These are phyloP conservation scores for Nicotiana sylvestris DNA, from an alignment of 257 asterid species.

Conservation along the genomic window DNA sequence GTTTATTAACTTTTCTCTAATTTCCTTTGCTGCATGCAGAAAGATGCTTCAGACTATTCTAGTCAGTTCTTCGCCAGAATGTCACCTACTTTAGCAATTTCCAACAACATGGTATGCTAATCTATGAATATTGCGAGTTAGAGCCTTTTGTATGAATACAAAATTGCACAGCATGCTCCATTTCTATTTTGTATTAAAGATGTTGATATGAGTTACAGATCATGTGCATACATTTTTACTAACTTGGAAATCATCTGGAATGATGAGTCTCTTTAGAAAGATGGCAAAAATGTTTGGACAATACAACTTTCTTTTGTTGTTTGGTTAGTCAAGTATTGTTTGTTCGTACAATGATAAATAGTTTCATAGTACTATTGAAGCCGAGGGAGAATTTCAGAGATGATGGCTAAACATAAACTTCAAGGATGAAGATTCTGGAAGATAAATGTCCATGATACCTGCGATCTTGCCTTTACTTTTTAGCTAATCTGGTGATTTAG, in stretches of 20 bases:
- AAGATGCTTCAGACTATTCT: conserved; percentile 43
- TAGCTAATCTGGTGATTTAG: background rate
- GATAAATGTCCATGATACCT: background rate
- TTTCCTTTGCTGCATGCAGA: conserved; percentile 33
- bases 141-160: background rate
- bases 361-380: background rate
- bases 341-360: background rate
- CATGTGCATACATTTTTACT: background rate
- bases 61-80: conserved; percentile 71
- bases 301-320: background rate
- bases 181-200: background rate
- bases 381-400: background rate
- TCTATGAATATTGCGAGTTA: background rate
- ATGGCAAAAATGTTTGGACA: background rate
- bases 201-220: background rate
- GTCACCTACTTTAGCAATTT: conserved; percentile 61
- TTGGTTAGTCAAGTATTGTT: background rate
- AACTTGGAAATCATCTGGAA: background rate
- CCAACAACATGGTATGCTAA: conserved; percentile 71
- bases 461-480: background rate
- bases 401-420: background rate
- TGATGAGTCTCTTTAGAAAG: background rate
- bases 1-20: background rate
- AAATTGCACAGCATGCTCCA: background rate
- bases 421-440: background rate